Conservation (phyloP, 2,329 filamentous ascomycete species). For the Penicillium crustosum region DNA sequence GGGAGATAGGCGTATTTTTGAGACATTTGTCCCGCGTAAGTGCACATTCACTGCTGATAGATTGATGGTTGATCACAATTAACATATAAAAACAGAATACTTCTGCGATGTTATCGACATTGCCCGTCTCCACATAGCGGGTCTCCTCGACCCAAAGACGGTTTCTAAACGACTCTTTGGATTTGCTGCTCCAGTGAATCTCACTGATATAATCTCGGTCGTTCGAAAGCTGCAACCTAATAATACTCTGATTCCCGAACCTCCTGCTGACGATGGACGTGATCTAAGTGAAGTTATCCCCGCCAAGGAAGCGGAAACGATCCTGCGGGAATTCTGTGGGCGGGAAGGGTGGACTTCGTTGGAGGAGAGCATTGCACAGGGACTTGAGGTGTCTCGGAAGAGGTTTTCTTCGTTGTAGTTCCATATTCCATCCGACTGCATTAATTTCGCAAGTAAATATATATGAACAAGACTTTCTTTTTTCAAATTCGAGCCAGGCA, state of each 20-base stretch:
- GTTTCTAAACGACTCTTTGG: conserved; percentile 10
- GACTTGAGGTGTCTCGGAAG: conserved; percentile 2
- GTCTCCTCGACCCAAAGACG: conserved; percentile 5
- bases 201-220: conserved; percentile 6
- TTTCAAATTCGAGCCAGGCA: neutral
- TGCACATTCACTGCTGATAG: neutral
- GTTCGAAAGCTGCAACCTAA: conserved; percentile 43
- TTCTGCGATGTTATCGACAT: conserved; percentile 35
- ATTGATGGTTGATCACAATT: neutral
- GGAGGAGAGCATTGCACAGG: conserved; percentile 23
- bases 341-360: conserved; percentile 29
- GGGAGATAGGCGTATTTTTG: conserved; percentile 6
- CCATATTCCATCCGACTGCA: neutral
- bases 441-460: neutral
- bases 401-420: neutral
- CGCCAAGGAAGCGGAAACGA: conserved; percentile 26
- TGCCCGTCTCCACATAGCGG: conserved; percentile 6
- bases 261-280: conserved; percentile 22
- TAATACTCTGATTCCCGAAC: conserved; percentile 35
- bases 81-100: conserved; percentile 1
- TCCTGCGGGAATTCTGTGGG: conserved; percentile 33
- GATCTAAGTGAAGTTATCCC: conserved; percentile 29
- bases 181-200: conserved; percentile 3
- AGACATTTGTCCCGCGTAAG: conserved; percentile 3
- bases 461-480: neutral